phyloP scores from a whole-genome alignment of 768 basidiomycete species.

The Pleurotus pulmonarius region DNA sequence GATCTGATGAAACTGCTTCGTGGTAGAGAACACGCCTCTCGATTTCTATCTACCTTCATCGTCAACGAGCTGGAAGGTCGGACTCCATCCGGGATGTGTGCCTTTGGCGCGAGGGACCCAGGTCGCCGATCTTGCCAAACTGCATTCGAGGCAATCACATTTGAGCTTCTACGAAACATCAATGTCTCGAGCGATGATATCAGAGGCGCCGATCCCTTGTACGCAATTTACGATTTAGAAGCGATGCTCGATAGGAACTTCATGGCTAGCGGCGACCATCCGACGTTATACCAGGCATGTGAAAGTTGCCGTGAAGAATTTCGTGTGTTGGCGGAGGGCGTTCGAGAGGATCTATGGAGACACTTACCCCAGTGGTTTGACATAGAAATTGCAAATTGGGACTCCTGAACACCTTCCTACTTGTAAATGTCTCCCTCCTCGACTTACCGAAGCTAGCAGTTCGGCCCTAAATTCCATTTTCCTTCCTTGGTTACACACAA shows the following conservation, averaged over 20 bases:
- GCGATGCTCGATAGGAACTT: constrained; percentile 61
- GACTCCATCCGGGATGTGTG: constrained; percentile 42
- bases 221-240: constrained; percentile 64
- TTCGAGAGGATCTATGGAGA: constrained; percentile 63
- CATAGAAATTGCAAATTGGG: constrained; percentile 31
- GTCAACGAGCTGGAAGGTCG: constrained; percentile 72
- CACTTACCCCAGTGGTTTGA: constrained; percentile 66
- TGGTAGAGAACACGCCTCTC: constrained; percentile 69
- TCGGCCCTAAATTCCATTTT: not conserved
- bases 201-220: constrained; percentile 66
- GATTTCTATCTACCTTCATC: constrained; percentile 75
- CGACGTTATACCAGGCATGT: constrained; percentile 50
- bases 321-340: constrained; percentile 51
- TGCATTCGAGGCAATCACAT: constrained; percentile 71
- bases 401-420: constrained; percentile 5
- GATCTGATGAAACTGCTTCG: constrained; percentile 61
- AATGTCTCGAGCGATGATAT: constrained; percentile 59
- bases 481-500: not conserved
- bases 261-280: constrained; percentile 34
- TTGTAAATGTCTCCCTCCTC: constrained; percentile 1
- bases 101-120: constrained; percentile 40
- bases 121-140: constrained; percentile 61
- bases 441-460: not conserved
- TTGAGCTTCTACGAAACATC: constrained; percentile 70
- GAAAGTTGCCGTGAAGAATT: constrained; percentile 64